These are phyloP conservation scores for Tuber aestivum DNA, from an alignment of 495 filamentous ascomycete genomes.

Conservation along the genomic window DNA sequence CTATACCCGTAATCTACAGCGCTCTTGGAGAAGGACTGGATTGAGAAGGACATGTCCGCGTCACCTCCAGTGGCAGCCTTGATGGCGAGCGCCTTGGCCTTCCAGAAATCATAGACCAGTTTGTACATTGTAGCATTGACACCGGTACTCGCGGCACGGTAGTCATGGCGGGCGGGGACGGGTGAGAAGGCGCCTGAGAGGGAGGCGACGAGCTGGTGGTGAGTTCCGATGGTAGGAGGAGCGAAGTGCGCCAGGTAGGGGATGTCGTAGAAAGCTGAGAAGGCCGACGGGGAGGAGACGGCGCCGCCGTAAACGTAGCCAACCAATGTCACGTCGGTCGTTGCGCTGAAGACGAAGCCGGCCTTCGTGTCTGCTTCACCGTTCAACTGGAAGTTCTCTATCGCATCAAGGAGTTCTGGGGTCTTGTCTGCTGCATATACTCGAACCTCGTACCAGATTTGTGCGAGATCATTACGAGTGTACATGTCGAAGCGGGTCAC, in stretches of 20 bases:
- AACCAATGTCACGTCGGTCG: neutral
- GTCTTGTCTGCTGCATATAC: conserved; percentile 21
- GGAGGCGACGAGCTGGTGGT: conserved; percentile 2
- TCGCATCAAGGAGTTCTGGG: conserved; percentile 21
- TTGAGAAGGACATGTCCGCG: conserved; percentile 38
- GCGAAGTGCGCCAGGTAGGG: neutral
- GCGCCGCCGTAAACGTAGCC: neutral
- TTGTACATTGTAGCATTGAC: conserved; percentile 41
- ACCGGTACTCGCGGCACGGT: conserved; percentile 27
- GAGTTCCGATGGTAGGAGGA: neutral
- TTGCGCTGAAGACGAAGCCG: neutral
- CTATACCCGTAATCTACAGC: conserved; percentile 17
- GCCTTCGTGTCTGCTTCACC: conserved; percentile 8
- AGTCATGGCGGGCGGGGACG: conserved; percentile 32
- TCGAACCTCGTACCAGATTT: conserved; percentile 32
- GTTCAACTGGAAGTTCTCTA: conserved; percentile 27
- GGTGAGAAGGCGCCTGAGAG: neutral
- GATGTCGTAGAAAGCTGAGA: conserved; percentile 7
- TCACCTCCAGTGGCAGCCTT: conserved; percentile 22
- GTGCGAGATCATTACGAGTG: conserved; percentile 7
- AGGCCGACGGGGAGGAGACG: neutral
- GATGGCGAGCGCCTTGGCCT: conserved; percentile 20
- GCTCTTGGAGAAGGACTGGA: conserved; percentile 36
- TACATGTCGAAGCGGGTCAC: conserved; percentile 33
- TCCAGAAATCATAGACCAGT: conserved; percentile 40